Percentiles rank a stretch among this genome's conserved stretches.
Evolutionary conservation across 768 basidiomycete species (phyloP).

Genomic region (Filobasidium floriforme): DNA sequence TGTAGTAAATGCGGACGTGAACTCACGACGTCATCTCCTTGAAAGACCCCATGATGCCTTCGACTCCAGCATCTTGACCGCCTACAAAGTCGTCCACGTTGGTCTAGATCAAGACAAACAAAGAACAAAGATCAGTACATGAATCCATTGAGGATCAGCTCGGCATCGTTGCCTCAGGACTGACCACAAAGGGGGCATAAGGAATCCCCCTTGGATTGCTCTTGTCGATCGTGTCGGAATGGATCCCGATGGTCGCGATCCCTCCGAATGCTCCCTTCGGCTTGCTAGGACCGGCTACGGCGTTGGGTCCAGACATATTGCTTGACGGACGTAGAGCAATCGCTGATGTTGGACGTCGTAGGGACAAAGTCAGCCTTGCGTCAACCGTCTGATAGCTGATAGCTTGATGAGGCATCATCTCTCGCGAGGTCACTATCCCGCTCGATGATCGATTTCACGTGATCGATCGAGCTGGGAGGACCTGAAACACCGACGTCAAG

Average conservation of each 20-base stretch:
- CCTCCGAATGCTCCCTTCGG: conserved; percentile 16
- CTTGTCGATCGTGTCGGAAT: conserved; percentile 34
- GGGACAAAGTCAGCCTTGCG: no score
- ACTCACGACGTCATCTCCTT: conserved; percentile 91
- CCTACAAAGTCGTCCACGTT: conserved; percentile 82
- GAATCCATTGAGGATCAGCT: not conserved
- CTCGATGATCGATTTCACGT: no score
- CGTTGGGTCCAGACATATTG: conserved; percentile 9
- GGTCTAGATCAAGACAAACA: conserved; percentile 51
- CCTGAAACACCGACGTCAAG: no score
- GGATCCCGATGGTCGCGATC: conserved; percentile 18
- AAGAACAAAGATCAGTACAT: not conserved
- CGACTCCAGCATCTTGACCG: conserved; percentile 67
- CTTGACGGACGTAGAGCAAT: no score
- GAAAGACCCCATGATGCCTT: conserved; percentile 67
- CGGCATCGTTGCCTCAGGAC: conserved; percentile 37
- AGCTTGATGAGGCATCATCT: no score
- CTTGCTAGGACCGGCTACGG: conserved; percentile 3
- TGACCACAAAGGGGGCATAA: conserved; percentile 85
- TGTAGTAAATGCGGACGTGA: not conserved
- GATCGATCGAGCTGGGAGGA: no score
- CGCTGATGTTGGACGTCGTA: no score
- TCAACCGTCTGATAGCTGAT: no score
- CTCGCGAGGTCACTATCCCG: no score
- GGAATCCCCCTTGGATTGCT: conserved; percentile 90